Evolutionary conservation across 192 early-diverging fungal genomes (phyloP), one percentile per base, ranked within the genome.

Genomic region (Rhizoclosmatium globosum): DNA sequence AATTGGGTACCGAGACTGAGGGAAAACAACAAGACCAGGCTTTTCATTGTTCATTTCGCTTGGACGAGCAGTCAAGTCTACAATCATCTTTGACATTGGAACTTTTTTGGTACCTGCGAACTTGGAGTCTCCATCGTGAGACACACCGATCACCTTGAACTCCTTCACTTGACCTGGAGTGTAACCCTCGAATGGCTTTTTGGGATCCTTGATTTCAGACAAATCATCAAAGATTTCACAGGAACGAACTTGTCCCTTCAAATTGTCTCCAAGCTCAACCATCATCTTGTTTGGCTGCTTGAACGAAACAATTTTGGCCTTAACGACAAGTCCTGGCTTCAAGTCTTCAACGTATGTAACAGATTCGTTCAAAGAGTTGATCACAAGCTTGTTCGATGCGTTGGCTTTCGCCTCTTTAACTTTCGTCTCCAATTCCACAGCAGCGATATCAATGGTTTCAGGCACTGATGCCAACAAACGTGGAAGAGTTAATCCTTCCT

Each of bases 201-300:
- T 85, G 21, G 73, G 70, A 39, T 83, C 74, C 3, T 67, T 42
- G 42, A 88, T 61, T 9, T 84, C 81, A 13, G 76, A 81, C 3
- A 86, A 17, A 7, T 48, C 19, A 69, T 93, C 91, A 48, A 79
- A 76, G 2, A 92, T 78, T 84, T 96, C 92, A n/a, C 92, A 89
- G 53, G 91, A 76, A 74, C 95, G 94, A 65, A 96, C 71, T 50
- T 93, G 89, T 19, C 93, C 95, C 75, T 90, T 88, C 41, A 94
- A 77, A 74, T 93, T 92, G 43, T 83, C 79, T 11, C 92, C 94
- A 44, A 96, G 84, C 4, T 71, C 74, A 43, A 96, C 71, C 58
- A 92, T 92, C 44, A 89, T 39, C 57, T 87, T 31, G 50, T 53
- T 85, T 4, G 45, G 60, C 11, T 72, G 60, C 59, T 82, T 86